Base-by-base conservation (phyloP, 352 stramenopile species). In the Globisporangium splendens region DNA sequence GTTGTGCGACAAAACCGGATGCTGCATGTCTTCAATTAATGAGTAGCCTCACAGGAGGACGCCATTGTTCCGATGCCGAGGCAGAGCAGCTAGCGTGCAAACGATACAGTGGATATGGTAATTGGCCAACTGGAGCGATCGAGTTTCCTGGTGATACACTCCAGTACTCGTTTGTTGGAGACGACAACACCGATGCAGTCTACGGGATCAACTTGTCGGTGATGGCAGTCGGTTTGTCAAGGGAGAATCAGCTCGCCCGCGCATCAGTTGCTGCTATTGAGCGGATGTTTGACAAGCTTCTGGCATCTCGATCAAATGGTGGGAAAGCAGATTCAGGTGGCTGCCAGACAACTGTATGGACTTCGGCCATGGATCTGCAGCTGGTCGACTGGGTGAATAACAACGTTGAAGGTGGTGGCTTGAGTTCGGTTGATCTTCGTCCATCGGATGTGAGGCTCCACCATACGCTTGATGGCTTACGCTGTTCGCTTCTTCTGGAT, bases 381-480 rank as follows among this genome's bases (percentile, higher is more conserved):
- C 69, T 96, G 0, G 78, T 95, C 2, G 85, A 96, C 54, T 96
- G 85, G 86, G 77, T 96, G 15, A 96, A 96, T 55, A 87, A 70
- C 21, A 76, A 88, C 33, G 65, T 93, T 1, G 85, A 96, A 57
- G 73, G 57, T n/a, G 56, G 52, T 0, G 73, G 56, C 8, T 56
- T 67, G 8, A 56, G 69, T 20, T 89, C 82, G 7, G 62, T 86
- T 0, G 83, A 95, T 31, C 57, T 96, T 24, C 74, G 81, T 35
- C 84, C 86, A 48, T 68, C 72, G 4, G 81, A 96, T 31, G 82
- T 96, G 48, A 77, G 74, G 15, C 65, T 96, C 1, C 71, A 91
- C 48, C 79, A 66, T 24, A 85, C 69, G n/a, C 54, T 86, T 0
- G 86, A 96, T 57, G 86, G 70, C 0, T 54, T 96, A 39, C 71